Conservation (phyloP, 805 yeast species). For the Pachysolen tannophilus region DNA sequence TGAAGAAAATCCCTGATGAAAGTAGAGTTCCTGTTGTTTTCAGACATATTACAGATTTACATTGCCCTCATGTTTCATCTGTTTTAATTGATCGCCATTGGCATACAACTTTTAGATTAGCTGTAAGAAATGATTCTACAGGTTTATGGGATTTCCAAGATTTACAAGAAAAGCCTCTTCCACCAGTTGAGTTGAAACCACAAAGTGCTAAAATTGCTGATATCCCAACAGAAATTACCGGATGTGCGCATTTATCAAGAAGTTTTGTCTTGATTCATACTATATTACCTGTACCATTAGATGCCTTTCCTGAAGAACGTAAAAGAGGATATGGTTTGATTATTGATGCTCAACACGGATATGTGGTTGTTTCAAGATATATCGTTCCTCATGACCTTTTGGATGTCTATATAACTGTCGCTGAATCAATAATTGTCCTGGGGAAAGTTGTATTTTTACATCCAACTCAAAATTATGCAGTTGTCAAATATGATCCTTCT, state of each 20-base stretch:
- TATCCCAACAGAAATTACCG: conserved; percentile 49
- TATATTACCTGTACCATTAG: conserved; percentile 61
- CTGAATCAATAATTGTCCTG: conserved; percentile 77
- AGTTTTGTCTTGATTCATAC: conserved; percentile 69
- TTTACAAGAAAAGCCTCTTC: conserved; percentile 53
- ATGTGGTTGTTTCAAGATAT: conserved; percentile 69
- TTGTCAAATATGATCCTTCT: conserved; percentile 73
- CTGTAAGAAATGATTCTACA: conserved; percentile 48
- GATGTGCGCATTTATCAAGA: conserved; percentile 48
- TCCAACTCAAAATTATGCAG: conserved; percentile 81
- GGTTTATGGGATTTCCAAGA: conserved; percentile 50
- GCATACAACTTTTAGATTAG: conserved; percentile 63
- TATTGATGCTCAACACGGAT: conserved; percentile 73
- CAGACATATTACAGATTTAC: conserved; percentile 75
- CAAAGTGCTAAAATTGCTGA: conserved; percentile 65
- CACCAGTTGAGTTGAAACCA: conserved; percentile 43
- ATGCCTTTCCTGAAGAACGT: conserved; percentile 59
- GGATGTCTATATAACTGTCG: conserved; percentile 71
- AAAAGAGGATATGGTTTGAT: conserved; percentile 70
- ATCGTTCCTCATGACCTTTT: conserved; percentile 76
- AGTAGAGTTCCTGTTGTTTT: conserved; percentile 61
- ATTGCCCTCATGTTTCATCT: conserved; percentile 60
- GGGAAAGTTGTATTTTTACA: conserved; percentile 78
- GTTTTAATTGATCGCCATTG: conserved; percentile 80
- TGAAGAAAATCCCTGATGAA: conserved; percentile 71